Evolutionary conservation across 1,139 yeast genomes (phyloP).

Genomic region (Meyerozyma sp.): DNA sequence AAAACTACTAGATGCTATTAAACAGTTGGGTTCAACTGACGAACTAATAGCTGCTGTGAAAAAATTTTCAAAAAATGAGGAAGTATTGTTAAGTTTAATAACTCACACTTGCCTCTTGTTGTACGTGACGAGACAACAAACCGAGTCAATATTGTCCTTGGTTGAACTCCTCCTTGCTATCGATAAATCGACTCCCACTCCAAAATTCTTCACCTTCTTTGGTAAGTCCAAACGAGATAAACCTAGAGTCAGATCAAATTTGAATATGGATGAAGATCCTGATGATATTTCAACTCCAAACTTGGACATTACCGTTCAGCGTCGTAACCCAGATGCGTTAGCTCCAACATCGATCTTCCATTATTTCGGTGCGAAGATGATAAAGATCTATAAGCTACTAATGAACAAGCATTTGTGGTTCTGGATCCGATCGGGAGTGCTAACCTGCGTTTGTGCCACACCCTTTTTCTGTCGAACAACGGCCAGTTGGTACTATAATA

Average conservation of each 20-base stretch:
- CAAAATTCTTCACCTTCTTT: constrained; percentile 18
- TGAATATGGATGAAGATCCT: neutral
- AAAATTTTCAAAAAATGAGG: constrained; percentile 15
- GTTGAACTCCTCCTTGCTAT: constrained; percentile 22
- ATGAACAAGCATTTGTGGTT: constrained; percentile 24
- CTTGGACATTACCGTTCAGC: constrained; percentile 9
- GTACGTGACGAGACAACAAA: constrained; percentile 17
- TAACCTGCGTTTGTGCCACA: constrained; percentile 19
- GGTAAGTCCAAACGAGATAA: constrained; percentile 13
- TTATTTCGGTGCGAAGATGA: constrained; percentile 14
- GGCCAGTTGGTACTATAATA: constrained; percentile 25
- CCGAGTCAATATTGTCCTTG: constrained; percentile 12
- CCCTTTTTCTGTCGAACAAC: constrained; percentile 28
- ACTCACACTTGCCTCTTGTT: constrained; percentile 24
- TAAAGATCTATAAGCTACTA: constrained; percentile 12
- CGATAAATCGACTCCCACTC: constrained; percentile 23
- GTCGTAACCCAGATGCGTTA: constrained; percentile 27
- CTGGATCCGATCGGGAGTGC: constrained; percentile 24
- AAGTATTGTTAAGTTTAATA: constrained; percentile 21
- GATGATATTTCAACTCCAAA: constrained; percentile 5
- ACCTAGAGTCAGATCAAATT: constrained; percentile 4
- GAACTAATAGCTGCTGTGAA: constrained; percentile 13
- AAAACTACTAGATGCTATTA: constrained; percentile 5
- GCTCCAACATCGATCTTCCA: constrained; percentile 22
- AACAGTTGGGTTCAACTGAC: constrained; percentile 9